These are phyloP conservation scores for Aegilops longissima DNA, from an alignment of 176 grass and related monocot species.

Conservation along the genomic window DNA sequence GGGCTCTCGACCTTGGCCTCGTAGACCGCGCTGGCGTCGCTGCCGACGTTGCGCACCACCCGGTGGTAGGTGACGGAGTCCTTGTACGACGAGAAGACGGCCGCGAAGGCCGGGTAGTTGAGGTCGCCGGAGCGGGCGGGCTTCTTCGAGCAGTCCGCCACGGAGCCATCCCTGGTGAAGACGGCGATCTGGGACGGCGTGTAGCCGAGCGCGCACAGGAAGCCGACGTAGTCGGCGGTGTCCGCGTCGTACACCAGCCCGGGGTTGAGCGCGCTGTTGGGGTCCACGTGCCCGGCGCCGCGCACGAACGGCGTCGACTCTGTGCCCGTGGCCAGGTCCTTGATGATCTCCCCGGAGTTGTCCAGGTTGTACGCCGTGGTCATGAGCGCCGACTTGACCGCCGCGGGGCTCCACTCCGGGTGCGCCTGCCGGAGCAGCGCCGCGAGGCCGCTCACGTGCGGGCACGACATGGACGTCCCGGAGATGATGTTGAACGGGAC, in stretches of 20 bases:
- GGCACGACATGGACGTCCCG: conserved; percentile 88
- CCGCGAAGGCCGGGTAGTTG: conserved; percentile 82
- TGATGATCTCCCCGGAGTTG: conserved; percentile 55
- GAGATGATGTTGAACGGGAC: conserved; percentile 94
- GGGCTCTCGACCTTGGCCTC: conserved; percentile 43
- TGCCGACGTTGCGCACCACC: conserved; percentile 72
- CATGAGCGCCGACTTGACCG: conserved; percentile 83
- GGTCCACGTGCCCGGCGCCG: conserved; percentile 82
- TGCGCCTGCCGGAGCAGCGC: conserved; percentile 62
- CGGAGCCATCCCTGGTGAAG: conserved; percentile 53
- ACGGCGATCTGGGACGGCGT: conserved; percentile 46
- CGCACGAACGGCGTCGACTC: conserved; percentile 80
- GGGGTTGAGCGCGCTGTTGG: conserved; percentile 66
- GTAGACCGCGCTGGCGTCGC: conserved; percentile 47
- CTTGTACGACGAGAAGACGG: conserved; percentile 58
- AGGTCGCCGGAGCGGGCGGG: conserved; percentile 60
- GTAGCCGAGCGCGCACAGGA: conserved; percentile 83
- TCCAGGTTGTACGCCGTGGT: conserved; percentile 84
- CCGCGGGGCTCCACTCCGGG: conserved; percentile 74
- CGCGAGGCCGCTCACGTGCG: conserved; percentile 81
- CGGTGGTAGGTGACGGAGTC: conserved; percentile 63
- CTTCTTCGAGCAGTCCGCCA: conserved; percentile 60
- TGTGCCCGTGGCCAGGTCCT: conserved; percentile 61
- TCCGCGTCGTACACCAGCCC: conserved; percentile 78
- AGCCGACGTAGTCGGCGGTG: conserved; percentile 61